Evolutionary conservation across 495 filamentous ascomycete species (phyloP).

Genomic region (Penicillium bialowiezense): DNA sequence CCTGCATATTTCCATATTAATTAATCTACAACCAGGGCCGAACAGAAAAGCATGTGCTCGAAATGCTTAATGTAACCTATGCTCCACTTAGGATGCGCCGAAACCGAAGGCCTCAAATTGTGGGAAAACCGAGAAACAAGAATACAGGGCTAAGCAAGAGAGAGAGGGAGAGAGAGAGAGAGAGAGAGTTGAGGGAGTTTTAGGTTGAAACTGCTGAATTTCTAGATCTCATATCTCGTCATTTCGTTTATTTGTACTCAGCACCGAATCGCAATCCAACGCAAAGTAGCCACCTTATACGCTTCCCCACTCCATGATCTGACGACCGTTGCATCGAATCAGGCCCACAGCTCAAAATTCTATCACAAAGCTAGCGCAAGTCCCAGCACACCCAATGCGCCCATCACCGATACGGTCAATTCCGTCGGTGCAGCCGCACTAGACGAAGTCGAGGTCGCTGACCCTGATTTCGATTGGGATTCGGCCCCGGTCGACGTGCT

Average conservation of each 20-base stretch:
- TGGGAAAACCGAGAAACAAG: no score
- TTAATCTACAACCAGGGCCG: neutral
- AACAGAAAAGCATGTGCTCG: neutral
- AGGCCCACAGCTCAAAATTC: neutral
- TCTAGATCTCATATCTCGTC: constrained; percentile 3
- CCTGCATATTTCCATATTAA: neutral
- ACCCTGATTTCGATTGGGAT: neutral
- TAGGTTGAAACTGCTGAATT: no score
- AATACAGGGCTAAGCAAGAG: no score
- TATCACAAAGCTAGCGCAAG: constrained; percentile 23
- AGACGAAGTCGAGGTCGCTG: constrained; percentile 1
- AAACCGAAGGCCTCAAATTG: no score
- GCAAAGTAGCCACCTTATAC: no score
- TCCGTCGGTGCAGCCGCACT: constrained; percentile 16
- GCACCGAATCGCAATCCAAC: no score
- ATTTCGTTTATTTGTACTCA: neutral
- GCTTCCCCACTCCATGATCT: neutral
- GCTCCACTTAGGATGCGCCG: neutral
- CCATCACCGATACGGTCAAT: constrained; percentile 19
- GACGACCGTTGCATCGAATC: neutral
- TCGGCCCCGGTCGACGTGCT: constrained; percentile 3
- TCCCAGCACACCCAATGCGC: constrained; percentile 25
- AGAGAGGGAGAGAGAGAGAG: no score
- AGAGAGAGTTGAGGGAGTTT: no score
- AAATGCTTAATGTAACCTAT: neutral